phyloP scores from a whole-genome alignment of 352 stramenopile genomes.

The Globisporangium carolinianum region DNA sequence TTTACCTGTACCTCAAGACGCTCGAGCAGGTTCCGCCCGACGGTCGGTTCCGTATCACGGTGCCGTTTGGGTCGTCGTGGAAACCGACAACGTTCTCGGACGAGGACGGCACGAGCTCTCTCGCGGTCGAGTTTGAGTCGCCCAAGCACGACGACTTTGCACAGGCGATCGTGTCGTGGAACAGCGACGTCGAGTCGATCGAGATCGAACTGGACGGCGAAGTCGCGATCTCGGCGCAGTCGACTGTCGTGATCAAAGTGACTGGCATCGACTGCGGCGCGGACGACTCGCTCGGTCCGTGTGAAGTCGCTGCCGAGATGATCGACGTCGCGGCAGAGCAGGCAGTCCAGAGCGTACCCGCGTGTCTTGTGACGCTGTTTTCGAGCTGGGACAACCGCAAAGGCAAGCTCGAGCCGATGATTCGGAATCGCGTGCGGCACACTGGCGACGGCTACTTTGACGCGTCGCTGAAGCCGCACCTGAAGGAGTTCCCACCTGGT shows the following conservation, averaged over 20 bases:
- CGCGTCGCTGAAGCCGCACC: constrained; percentile 23
- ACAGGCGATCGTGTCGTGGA: constrained; percentile 23
- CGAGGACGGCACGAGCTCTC: constrained; percentile 6
- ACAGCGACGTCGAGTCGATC: constrained; percentile 14
- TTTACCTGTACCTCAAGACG: constrained; percentile 31
- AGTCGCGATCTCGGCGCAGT: constrained; percentile 22
- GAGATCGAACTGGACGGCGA: constrained; percentile 29
- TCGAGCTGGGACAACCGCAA: constrained; percentile 34
- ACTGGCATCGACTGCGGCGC: constrained; percentile 21
- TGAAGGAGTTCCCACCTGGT: constrained; percentile 23
- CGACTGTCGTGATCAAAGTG: constrained; percentile 30
- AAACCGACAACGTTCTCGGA: constrained; percentile 11
- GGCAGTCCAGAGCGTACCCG: not conserved
- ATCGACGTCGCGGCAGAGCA: constrained; percentile 2
- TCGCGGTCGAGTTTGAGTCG: constrained; percentile 23
- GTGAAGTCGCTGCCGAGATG: constrained; percentile 23
- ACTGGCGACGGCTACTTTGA: constrained; percentile 23
- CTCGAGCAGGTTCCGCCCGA: constrained; percentile 25
- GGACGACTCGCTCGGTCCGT: constrained; percentile 27
- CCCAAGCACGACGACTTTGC: constrained; percentile 26
- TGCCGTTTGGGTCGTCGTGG: constrained; percentile 21
- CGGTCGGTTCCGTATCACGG: constrained; percentile 24
- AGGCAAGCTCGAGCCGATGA: constrained; percentile 19
- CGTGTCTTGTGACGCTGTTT: constrained; percentile 23
- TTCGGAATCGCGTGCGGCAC: constrained; percentile 6